Evolutionary conservation across 768 basidiomycete genomes (phyloP).

Genomic region (Termitomyces sp.): DNA sequence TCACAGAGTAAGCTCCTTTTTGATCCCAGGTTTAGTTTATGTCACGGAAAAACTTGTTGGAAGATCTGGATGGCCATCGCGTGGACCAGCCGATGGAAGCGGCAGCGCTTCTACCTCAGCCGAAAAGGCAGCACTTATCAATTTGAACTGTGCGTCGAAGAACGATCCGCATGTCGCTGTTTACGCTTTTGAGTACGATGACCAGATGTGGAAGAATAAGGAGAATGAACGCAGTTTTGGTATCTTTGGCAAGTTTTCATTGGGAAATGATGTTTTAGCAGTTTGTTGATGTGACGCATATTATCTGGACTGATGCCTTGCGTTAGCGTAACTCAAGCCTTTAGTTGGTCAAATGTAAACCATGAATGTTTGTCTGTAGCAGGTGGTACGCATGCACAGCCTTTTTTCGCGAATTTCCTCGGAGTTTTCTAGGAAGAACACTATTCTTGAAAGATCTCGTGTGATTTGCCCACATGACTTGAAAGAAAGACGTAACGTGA

Average conservation of each 20-base stretch:
- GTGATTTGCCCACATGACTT: background rate
- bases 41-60: background rate
- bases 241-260: constrained; percentile 9
- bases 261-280: constrained; percentile 7
- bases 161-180: constrained; percentile 7
- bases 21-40: background rate
- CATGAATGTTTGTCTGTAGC: background rate
- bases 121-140: constrained; percentile 7
- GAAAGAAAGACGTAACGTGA: background rate
- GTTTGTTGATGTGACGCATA: constrained; percentile 2
- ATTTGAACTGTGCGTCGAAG: constrained; percentile 12
- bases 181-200: constrained; percentile 15
- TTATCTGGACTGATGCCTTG: background rate
- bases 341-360: background rate
- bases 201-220: constrained; percentile 12
- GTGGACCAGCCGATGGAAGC: constrained; percentile 5
- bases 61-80: constrained; percentile 16
- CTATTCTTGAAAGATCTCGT: too few relatives aligned
- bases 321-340: background rate
- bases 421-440: background rate
- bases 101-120: background rate
- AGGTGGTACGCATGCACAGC: background rate
- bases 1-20: constrained; percentile 9
- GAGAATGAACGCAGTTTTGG: constrained; percentile 16
- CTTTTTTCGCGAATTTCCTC: background rate